phyloP scores from a whole-genome alignment of 2,329 filamentous ascomycete genomes.

The Alternaria sp. region DNA sequence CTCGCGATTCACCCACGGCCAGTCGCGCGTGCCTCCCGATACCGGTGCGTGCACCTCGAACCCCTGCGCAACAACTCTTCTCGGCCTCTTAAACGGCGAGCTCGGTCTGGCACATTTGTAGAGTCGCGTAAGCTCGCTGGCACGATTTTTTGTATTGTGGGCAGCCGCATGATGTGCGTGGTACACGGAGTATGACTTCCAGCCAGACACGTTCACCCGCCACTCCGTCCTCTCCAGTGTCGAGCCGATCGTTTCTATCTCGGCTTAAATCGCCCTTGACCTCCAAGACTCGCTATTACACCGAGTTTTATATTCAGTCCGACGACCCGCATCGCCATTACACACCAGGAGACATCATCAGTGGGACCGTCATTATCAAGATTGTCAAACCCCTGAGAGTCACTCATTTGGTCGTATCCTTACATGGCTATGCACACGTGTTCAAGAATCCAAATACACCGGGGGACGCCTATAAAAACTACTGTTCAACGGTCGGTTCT shows the following conservation, averaged over 20 bases:
- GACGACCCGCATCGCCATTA: constrained; percentile 82
- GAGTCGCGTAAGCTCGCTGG: constrained; percentile 16
- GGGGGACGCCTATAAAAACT: constrained; percentile 61
- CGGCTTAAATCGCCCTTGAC: constrained; percentile 65
- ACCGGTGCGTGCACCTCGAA: background rate
- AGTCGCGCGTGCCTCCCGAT: constrained; percentile 9
- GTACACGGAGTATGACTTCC: constrained; percentile 52
- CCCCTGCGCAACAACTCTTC: constrained; percentile 1
- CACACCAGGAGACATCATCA: constrained; percentile 75
- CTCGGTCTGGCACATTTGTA: constrained; percentile 3
- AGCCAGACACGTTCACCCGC: constrained; percentile 46
- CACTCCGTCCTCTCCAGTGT: constrained; percentile 39
- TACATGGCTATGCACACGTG: constrained; percentile 82
- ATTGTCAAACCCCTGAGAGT: constrained; percentile 78
- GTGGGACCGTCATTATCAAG: constrained; percentile 75
- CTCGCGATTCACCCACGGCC: constrained; percentile 3
- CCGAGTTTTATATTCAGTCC: constrained; percentile 80
- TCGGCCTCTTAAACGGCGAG: constrained; percentile 5
- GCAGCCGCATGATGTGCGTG: constrained; percentile 52
- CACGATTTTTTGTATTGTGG: constrained; percentile 34
- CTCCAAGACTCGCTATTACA: constrained; percentile 68
- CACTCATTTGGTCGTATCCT: constrained; percentile 79
- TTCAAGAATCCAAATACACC: constrained; percentile 74
- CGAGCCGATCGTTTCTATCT: constrained; percentile 57
- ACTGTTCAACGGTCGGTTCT: constrained; percentile 60